Base-by-base conservation (phyloP, 2,329 filamentous ascomycete genomes). In the Penicillium italicum region DNA sequence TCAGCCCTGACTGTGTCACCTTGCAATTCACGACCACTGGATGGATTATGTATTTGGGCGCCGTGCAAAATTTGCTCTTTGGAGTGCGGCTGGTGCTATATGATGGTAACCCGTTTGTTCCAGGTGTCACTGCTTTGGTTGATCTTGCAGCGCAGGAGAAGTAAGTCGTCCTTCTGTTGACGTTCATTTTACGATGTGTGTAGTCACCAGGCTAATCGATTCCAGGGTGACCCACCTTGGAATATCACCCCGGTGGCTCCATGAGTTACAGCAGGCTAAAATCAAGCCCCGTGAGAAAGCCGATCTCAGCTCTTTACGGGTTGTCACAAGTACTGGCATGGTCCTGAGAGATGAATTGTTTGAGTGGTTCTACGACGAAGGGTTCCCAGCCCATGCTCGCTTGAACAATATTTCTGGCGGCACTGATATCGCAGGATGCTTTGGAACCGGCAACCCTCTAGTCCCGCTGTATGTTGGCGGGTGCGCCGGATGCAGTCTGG, bases 41-140 rank as follows among this genome's bases (percentile, higher is more conserved):
- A 0, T 95, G 90, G 90, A 94, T 96, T 73, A 95, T 96, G 90
- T 94, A 93, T 68, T 76, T 91, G 9, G 74, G 79, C 3, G 82
- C 80, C 36, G 77, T 90, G 0, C 77, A 79, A 20, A 76, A 79
- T 4, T 76, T 93, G 8, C 64, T 87, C 1, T 74, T 79, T 37
- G 89, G 89, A 8, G 78, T 79, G 0, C 79, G 83, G 6, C 77
- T 82, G 1, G 72, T 95, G 1, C 76, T 93, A n/a, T 95, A 95
- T 69, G 90, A 95, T 67, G 91, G 90, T 4, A 90, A 86, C 9
- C 90, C 90, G 0, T 91, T 95, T 71, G 74, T 85, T 43, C 90
- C 90, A 0, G 84, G 89, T 58, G 75, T 84, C 1, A 79, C 76
- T 20, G 40, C 59, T 14, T 43, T 64, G 43, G 18, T 79, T 82